phyloP scores from a whole-genome alignment of 805 yeast genomes.

The Candida odintsovae region DNA sequence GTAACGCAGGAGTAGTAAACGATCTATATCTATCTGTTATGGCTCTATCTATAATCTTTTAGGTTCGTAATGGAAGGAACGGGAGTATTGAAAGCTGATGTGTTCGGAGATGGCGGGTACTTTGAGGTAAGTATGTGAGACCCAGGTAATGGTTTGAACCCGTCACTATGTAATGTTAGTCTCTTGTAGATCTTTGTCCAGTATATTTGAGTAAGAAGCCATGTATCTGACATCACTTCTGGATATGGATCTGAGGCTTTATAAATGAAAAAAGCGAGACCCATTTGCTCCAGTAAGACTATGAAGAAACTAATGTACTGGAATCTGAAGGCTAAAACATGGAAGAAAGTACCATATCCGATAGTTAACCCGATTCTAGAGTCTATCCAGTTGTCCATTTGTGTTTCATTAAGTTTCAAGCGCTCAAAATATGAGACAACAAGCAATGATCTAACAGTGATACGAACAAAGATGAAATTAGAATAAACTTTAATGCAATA shows the following conservation, averaged over 20 bases:
- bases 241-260: constrained; percentile 16
- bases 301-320: constrained; percentile 8
- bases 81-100: constrained; percentile 3
- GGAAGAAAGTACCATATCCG: constrained; percentile 16
- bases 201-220: constrained; percentile 14
- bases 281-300: constrained; percentile 13
- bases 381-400: constrained; percentile 15
- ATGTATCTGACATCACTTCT: constrained; percentile 12
- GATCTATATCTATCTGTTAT: background rate
- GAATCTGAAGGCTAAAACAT: constrained; percentile 1
- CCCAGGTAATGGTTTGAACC: constrained; percentile 12
- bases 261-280: constrained; percentile 12
- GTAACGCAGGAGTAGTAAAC: too few species aligned
- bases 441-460: constrained; percentile 9
- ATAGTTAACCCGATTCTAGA: constrained; percentile 13
- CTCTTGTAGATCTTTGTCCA: constrained; percentile 10
- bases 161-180: constrained; percentile 7
- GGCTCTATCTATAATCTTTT: background rate
- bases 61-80: background rate
- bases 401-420: constrained; percentile 7
- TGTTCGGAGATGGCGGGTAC: background rate
- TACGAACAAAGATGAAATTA: constrained; percentile 3
- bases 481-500: constrained; percentile 3
- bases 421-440: constrained; percentile 14
- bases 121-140: constrained; percentile 5